Evolutionary conservation across 2,329 filamentous ascomycete species (phyloP).

Genomic region (Apiospora rasikravindrae): DNA sequence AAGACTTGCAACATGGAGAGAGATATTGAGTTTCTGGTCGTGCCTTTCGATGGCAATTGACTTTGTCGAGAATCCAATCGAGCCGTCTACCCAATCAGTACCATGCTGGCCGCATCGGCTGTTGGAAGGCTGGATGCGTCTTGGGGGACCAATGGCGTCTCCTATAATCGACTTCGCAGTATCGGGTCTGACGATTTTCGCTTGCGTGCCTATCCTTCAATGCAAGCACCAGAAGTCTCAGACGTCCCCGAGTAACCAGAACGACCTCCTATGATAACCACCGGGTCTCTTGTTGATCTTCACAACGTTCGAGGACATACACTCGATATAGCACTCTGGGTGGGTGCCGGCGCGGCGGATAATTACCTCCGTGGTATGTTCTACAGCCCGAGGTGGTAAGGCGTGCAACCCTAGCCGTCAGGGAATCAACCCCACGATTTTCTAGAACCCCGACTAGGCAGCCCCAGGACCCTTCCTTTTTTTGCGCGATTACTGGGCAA

Average conservation of each 20-base stretch:
- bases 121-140: not conserved
- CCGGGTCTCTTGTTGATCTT: too few relatives aligned
- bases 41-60: not conserved
- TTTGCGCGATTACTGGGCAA: not conserved
- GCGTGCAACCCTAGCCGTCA: constrained; percentile 8
- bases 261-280: not conserved
- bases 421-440: constrained; percentile 11
- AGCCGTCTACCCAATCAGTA: not conserved
- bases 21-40: not conserved
- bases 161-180: too few relatives aligned
- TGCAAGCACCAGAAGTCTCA: too few relatives aligned
- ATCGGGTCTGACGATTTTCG: not conserved
- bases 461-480: constrained; percentile 15
- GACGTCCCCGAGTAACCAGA: too few relatives aligned
- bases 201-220: not conserved
- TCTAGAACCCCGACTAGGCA: not conserved
- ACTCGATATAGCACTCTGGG: too few relatives aligned
- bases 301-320: too few relatives aligned
- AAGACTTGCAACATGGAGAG: not conserved
- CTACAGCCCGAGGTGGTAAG: not conserved
- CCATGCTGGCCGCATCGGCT: not conserved
- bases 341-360: not conserved
- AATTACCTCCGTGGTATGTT: not conserved
- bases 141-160: too few relatives aligned
- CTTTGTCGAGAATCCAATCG: not conserved